Percentiles rank a stretch among this genome's conserved stretches.
phyloP scores from a whole-genome alignment of 805 yeast species.

The Candida jianshihensis region DNA sequence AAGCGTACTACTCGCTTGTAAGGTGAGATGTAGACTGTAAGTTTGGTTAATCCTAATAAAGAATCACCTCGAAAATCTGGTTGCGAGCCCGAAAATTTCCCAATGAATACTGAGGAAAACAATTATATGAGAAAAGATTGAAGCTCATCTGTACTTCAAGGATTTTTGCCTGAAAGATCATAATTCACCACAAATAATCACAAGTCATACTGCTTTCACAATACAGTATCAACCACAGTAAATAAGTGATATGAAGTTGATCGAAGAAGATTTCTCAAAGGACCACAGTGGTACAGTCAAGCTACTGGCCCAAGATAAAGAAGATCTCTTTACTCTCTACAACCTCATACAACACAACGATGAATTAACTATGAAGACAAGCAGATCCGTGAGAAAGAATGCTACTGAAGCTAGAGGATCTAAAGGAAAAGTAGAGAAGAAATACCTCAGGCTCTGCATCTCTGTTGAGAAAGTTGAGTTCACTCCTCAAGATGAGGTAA shows the following conservation, averaged over 20 bases:
- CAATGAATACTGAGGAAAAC: too few relatives aligned
- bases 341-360: slow-evolving; percentile 76
- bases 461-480: slow-evolving; percentile 67
- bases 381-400: slow-evolving; percentile 48
- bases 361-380: slow-evolving; percentile 60
- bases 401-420: slow-evolving; percentile 26
- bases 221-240: background rate
- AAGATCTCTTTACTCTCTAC: slow-evolving; percentile 85
- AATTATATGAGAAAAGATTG: too few relatives aligned
- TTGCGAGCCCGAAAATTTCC: background rate
- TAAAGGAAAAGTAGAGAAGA: slow-evolving; percentile 35
- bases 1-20: too few relatives aligned
- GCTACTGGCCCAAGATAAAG: slow-evolving; percentile 77
- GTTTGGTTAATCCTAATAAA: too few relatives aligned
- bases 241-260: slow-evolving; percentile 42
- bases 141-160: too few relatives aligned
- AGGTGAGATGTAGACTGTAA: too few relatives aligned
- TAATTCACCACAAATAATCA: too few relatives aligned
- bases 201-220: too few relatives aligned
- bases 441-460: slow-evolving; percentile 53
- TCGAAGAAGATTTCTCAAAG: slow-evolving; percentile 42
- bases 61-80: too few relatives aligned
- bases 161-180: too few relatives aligned
- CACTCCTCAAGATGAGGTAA: slow-evolving; percentile 65
- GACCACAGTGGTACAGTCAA: slow-evolving; percentile 61